phyloP scores from a whole-genome alignment of 2,329 filamentous ascomycete genomes.

The Aspergillus glaucus region DNA sequence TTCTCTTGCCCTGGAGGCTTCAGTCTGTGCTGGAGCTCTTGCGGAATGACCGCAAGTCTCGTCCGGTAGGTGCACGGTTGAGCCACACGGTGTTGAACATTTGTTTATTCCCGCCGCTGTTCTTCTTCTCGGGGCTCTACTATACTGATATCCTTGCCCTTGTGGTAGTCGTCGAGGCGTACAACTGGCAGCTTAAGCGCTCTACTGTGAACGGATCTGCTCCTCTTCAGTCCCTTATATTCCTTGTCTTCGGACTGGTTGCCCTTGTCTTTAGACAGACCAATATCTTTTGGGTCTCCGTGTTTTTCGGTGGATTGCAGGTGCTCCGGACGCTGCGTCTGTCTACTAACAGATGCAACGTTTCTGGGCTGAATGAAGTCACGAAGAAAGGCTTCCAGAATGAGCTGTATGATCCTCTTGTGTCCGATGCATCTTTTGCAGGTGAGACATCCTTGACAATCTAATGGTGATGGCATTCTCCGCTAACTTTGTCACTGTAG shows the following conservation, averaged over 20 bases:
- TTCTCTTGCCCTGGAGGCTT: constrained; percentile 44
- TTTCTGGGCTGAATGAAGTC: constrained; percentile 24
- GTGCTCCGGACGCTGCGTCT: constrained; percentile 31
- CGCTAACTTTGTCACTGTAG: constrained; percentile 27
- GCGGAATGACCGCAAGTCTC: constrained; percentile 26
- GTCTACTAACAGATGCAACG: constrained; percentile 20
- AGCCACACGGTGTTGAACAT: constrained; percentile 62
- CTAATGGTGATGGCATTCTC: background rate
- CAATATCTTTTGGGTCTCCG: constrained; percentile 86
- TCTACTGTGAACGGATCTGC: constrained; percentile 13
- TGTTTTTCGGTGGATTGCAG: constrained; percentile 43
- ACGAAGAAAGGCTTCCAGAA: constrained; percentile 26
- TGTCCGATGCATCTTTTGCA: constrained; percentile 43
- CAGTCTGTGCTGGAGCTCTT: constrained; percentile 48
- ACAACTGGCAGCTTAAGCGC: constrained; percentile 46
- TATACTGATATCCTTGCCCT: constrained; percentile 91
- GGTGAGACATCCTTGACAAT: constrained; percentile 31
- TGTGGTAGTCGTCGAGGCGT: constrained; percentile 64
- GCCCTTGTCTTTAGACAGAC: constrained; percentile 81
- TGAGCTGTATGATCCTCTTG: constrained; percentile 46
- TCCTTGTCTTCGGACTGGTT: constrained; percentile 55
- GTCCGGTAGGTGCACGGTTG: constrained; percentile 26
- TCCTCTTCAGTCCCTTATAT: constrained; percentile 22
- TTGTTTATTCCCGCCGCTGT: constrained; percentile 77
- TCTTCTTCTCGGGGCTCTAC: constrained; percentile 93